Conservation (phyloP, 768 basidiomycete species). For the Tylopilus balloui region DNA sequence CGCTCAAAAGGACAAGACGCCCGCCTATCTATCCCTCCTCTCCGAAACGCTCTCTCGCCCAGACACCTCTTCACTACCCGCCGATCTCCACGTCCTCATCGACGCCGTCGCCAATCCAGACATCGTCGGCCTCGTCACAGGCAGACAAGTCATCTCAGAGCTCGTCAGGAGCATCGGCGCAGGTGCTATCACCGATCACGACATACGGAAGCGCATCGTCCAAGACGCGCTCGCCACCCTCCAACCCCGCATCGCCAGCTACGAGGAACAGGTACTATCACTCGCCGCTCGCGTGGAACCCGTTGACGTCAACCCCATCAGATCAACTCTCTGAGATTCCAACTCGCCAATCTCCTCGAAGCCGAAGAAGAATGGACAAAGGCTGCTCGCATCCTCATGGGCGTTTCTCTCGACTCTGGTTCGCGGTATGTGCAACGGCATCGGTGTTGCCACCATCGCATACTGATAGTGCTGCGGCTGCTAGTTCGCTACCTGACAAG, state of each 20-base stretch:
- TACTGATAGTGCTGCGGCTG: neutral
- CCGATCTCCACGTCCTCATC: slow-evolving; percentile 67
- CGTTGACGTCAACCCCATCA: slow-evolving; percentile 29
- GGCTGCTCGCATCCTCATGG: slow-evolving; percentile 88
- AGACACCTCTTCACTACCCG: slow-evolving; percentile 40
- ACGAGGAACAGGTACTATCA: slow-evolving; percentile 84
- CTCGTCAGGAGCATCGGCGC: slow-evolving; percentile 67
- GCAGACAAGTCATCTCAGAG: slow-evolving; percentile 81
- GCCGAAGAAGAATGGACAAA: slow-evolving; percentile 90
- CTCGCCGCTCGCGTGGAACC: neutral
- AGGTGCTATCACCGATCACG: slow-evolving; percentile 48
- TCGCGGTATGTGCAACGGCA: slow-evolving; percentile 54
- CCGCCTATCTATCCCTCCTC: slow-evolving; percentile 67
- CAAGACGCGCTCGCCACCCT: slow-evolving; percentile 67
- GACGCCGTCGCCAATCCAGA: slow-evolving; percentile 83
- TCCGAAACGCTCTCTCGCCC: slow-evolving; percentile 56
- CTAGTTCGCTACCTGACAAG: slow-evolving; percentile 64
- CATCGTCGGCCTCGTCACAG: slow-evolving; percentile 78
- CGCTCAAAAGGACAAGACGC: slow-evolving; percentile 80
- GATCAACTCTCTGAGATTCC: slow-evolving; percentile 80
- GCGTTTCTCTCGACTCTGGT: slow-evolving; percentile 86
- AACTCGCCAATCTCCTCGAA: slow-evolving; percentile 89
- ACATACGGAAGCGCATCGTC: slow-evolving; percentile 66
- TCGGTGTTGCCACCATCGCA: neutral
- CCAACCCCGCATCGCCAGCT: slow-evolving; percentile 80